Base-by-base conservation (phyloP, 371 early-diverging fungal species). In the Mucor indicus region DNA sequence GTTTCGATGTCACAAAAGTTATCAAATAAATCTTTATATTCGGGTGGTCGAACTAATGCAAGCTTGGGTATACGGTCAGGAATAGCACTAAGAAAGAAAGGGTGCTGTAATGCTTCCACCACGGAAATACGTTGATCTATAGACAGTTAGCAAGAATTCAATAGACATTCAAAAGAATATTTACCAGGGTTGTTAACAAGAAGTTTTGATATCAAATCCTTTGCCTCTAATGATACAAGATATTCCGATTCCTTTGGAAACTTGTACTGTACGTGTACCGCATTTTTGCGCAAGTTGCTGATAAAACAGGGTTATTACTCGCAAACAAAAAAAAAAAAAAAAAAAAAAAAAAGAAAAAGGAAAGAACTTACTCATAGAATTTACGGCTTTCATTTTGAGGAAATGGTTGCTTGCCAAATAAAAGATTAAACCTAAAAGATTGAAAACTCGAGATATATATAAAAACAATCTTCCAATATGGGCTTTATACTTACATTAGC, bases 371-470 rank as follows among this genome's bases (percentile, higher is more conserved):
- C 83, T 80, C 78, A 76, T 94, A 95, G 16, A 96, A 91, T 12
- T 85, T 78, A 38, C 87, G 84, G 12, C 91, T 86, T 13, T 91
- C 87, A 19, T 75, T 81, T 9, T 92, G 91, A 58, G 92, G 96
- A 61, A 99, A 99, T 1, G 99, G 99, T 7, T 99, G 99, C 39
- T 77, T 77, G 6, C 99, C 99, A 47, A 95, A 80, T 4, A 99
- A 72, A 21, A 98, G 67, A 12, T 98, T 97, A 61, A 91, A 96
- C 80, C 89, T 64, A 52, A 79, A 20, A 15, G 23, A n/a, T 17
- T 36, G 29, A 12, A 13, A n/a, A n/a, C n/a, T n/a, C 16, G 13
- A 20, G 23, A 36, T 29, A 24, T 21, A 15, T 27, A 19, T 31
- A 48, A 27, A 44, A 23, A 13, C 5, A 20, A 15, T 3, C 23